Percentiles rank a stretch among this genome's conserved stretches.
Evolutionary conservation across 768 basidiomycete genomes (phyloP).

Genomic region (Leucocoprinus birnbaumii): DNA sequence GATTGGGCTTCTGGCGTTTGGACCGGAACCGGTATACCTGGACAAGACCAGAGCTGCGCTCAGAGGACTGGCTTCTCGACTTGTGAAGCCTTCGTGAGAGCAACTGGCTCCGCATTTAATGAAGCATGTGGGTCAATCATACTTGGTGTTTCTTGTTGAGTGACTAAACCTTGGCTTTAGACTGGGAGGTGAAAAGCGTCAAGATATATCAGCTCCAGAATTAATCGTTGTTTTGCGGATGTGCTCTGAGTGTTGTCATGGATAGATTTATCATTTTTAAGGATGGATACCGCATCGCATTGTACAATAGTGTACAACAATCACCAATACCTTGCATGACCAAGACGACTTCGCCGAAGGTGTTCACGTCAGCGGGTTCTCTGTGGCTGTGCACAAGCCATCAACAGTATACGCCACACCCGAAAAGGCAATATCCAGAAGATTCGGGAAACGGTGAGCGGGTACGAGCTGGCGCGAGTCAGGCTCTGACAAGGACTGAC

Average conservation of each 20-base stretch:
- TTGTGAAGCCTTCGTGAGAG: slow-evolving; percentile 75
- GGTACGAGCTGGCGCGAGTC: not conserved
- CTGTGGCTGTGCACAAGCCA: not conserved
- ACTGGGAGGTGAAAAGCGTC: slow-evolving; percentile 80
- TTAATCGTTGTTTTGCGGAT: not conserved
- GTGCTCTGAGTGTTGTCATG: not conserved
- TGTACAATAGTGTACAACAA: not conserved
- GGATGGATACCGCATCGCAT: not conserved
- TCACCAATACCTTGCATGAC: not conserved
- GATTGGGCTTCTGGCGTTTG: slow-evolving; percentile 91
- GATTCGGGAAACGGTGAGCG: not conserved
- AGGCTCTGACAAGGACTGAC: not conserved
- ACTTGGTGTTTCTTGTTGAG: not conserved
- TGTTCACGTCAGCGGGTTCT: not conserved
- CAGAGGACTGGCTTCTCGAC: slow-evolving; percentile 77
- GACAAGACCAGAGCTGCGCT: slow-evolving; percentile 86
- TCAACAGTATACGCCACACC: not conserved
- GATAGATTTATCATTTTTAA: not conserved
- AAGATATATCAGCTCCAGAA: slow-evolving; percentile 58
- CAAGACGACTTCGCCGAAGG: no score
- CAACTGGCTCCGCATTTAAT: slow-evolving; percentile 64
- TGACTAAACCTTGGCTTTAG: slow-evolving; percentile 31
- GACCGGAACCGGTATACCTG: slow-evolving; percentile 68
- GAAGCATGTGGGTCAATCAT: slow-evolving; percentile 70
- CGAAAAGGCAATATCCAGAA: slow-evolving; percentile 11